phyloP scores from a whole-genome alignment of 345 rosid species.

The Aquilaria malaccensis region DNA sequence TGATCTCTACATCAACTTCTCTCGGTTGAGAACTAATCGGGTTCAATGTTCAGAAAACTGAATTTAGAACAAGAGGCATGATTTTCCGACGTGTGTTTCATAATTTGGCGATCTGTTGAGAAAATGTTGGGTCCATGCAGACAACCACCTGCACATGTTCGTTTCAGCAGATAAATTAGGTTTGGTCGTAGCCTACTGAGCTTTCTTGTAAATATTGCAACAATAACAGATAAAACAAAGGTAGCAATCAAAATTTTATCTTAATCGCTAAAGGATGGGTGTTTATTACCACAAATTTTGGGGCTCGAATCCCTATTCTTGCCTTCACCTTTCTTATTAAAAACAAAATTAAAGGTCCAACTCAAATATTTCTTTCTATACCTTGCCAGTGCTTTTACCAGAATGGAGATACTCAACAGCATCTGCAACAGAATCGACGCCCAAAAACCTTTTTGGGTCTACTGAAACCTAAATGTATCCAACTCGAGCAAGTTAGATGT shows the following conservation, averaged over 20 bases:
- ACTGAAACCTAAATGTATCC: conserved; percentile 41
- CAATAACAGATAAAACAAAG: background rate
- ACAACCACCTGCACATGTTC: conserved; percentile 55
- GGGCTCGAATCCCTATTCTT: no score
- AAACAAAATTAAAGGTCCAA: no score
- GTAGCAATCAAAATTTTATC: background rate
- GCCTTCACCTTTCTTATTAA: no score
- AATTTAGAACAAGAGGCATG: background rate
- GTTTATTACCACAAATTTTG: no score
- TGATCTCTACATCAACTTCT: no score
- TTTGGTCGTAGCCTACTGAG: background rate
- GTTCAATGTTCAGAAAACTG: no score
- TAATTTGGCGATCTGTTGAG: conserved; percentile 47
- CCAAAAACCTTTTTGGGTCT: conserved; percentile 67
- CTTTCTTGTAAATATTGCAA: background rate
- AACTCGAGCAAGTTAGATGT: conserved; percentile 4
- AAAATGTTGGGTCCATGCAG: conserved; percentile 65
- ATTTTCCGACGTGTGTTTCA: conserved; percentile 21
- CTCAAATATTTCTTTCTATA: conserved; percentile 8
- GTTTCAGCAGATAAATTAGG: background rate
- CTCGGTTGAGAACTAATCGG: no score
- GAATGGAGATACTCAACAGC: conserved; percentile 96
- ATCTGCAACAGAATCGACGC: conserved; percentile 64
- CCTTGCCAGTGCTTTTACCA: conserved; percentile 97
- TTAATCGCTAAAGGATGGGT: no score